A percentile compares a stretch with the other conserved stretches of the same genome.
phyloP scores from a whole-genome alignment of 2,329 filamentous ascomycete genomes.

The Xylariales sp. region DNA sequence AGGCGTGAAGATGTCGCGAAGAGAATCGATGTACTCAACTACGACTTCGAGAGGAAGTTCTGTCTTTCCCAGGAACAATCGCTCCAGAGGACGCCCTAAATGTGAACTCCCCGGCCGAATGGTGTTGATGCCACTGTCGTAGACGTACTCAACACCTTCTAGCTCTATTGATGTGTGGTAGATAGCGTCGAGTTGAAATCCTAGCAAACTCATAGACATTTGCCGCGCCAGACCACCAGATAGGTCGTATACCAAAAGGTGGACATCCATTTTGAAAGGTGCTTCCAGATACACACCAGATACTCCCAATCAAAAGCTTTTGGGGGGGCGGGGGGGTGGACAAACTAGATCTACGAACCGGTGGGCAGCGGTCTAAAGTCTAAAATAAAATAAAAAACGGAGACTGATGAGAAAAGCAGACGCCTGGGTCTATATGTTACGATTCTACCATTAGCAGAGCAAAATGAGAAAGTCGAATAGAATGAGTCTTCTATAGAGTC shows the following conservation, averaged over 20 bases:
- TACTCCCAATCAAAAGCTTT: too few relatives aligned
- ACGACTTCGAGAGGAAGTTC: slow-evolving; percentile 77
- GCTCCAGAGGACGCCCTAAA: slow-evolving; percentile 78
- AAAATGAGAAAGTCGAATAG: too few relatives aligned
- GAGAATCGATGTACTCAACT: slow-evolving; percentile 79
- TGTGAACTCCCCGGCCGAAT: slow-evolving; percentile 80
- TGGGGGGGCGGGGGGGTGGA: too few relatives aligned
- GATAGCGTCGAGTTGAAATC: slow-evolving; percentile 76
- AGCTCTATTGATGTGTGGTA: slow-evolving; percentile 93
- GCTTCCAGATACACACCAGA: background rate
- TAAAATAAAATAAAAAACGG: too few relatives aligned
- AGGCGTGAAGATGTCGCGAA: slow-evolving; percentile 73
- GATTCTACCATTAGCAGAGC: too few relatives aligned
- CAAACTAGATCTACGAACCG: too few relatives aligned
- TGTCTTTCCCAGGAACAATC: slow-evolving; percentile 70
- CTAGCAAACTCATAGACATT: slow-evolving; percentile 48
- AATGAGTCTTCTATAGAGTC: too few relatives aligned
- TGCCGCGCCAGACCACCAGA: slow-evolving; percentile 57
- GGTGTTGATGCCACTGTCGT: slow-evolving; percentile 80
- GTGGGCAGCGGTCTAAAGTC: too few relatives aligned
- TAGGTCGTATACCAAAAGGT: slow-evolving; percentile 75
- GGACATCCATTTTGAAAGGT: slow-evolving; percentile 59
- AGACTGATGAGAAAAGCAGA: too few relatives aligned
- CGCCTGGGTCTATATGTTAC: too few relatives aligned
- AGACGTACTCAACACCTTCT: slow-evolving; percentile 82